Conservation (phyloP, 1,139 yeast species). For the Geotrichum aggregatum region DNA sequence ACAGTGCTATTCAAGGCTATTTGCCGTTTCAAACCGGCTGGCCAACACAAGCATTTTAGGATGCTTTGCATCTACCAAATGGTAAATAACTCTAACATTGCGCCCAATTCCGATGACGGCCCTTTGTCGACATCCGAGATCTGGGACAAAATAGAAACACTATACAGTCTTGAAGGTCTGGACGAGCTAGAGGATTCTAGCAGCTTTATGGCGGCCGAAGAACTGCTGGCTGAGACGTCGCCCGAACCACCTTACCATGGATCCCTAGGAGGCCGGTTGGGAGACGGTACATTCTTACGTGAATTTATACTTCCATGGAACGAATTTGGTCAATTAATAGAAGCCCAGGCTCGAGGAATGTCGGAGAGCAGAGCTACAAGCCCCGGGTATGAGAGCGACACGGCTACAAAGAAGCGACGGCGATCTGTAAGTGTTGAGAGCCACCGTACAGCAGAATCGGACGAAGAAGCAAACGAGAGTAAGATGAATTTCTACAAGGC, state of each 20-base stretch:
- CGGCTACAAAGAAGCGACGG: constrained; percentile 17
- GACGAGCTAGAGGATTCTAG: constrained; percentile 48
- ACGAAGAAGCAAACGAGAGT: constrained; percentile 14
- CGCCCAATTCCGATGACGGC: constrained; percentile 27
- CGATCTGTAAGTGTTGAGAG: constrained; percentile 12
- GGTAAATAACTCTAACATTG: constrained; percentile 42
- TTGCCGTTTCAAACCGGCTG: constrained; percentile 64
- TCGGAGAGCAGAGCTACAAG: constrained; percentile 22
- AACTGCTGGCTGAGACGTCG: not conserved
- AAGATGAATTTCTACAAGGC: not conserved
- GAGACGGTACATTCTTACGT: constrained; percentile 19
- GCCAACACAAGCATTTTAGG: constrained; percentile 51
- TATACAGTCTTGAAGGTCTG: constrained; percentile 55
- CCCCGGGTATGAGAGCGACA: constrained; percentile 21
- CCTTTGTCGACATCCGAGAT: constrained; percentile 47
- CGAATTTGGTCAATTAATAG: constrained; percentile 44
- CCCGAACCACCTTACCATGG: constrained; percentile 14
- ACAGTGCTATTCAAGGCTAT: constrained; percentile 60
- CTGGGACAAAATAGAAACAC: constrained; percentile 52
- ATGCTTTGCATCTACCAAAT: constrained; percentile 53
- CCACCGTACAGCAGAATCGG: constrained; percentile 11
- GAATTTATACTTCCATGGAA: constrained; percentile 47
- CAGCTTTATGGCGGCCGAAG: constrained; percentile 18
- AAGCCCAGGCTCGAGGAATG: constrained; percentile 39
- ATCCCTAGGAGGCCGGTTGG: constrained; percentile 17